These are phyloP conservation scores for Acacia confusa DNA, from an alignment of 306 rosid species.

Conservation along the genomic window DNA sequence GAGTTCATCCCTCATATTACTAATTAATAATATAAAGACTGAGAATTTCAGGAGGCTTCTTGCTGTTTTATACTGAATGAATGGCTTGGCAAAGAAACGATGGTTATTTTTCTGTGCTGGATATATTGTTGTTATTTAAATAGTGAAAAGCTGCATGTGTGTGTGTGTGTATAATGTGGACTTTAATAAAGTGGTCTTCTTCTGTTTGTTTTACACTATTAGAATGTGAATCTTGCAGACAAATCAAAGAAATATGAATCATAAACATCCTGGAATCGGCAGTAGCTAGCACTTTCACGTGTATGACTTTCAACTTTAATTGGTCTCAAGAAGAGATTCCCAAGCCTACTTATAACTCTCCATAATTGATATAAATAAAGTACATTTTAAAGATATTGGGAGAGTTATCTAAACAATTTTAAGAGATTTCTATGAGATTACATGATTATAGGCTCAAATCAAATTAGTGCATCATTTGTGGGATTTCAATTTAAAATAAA, in stretches of 20 bases:
- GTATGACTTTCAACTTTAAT: constrained; percentile 1
- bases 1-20: background rate
- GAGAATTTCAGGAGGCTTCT: background rate
- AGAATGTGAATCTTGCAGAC: constrained; percentile 21
- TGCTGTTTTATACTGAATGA: background rate
- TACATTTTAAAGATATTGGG: too few relatives aligned
- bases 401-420: too few relatives aligned
- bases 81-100: constrained; percentile 8
- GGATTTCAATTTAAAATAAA: too few relatives aligned
- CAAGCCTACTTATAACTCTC: too few relatives aligned
- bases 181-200: background rate
- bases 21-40: background rate
- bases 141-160: constrained; percentile 15
- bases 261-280: background rate
- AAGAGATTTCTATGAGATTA: too few relatives aligned
- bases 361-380: too few relatives aligned
- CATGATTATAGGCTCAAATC: too few relatives aligned
- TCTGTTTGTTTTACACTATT: constrained; percentile 31
- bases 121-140: background rate
- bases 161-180: background rate
- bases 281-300: background rate
- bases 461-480: too few relatives aligned
- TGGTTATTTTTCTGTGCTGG: constrained; percentile 21
- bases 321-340: background rate
- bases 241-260: background rate